Evolutionary conservation across 805 yeast genomes (phyloP).

Genomic region (Candida anglica): DNA sequence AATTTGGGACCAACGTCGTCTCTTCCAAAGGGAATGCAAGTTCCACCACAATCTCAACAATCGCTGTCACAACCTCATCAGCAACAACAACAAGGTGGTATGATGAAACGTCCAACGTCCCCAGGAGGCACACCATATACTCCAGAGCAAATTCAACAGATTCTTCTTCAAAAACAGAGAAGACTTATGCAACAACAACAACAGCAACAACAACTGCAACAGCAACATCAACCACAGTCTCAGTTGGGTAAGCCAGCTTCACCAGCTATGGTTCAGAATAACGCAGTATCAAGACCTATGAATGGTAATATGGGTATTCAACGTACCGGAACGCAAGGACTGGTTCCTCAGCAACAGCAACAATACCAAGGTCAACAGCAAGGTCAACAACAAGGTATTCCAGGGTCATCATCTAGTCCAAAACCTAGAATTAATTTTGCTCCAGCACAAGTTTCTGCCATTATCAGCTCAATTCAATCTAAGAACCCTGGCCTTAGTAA

Average conservation of each 20-base stretch:
- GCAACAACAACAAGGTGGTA: too few species aligned
- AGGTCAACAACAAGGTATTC: slow-evolving; percentile 5
- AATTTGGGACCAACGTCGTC: too few species aligned
- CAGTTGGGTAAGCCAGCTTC: not conserved
- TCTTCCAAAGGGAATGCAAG: too few species aligned
- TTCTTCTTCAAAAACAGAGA: slow-evolving; percentile 51
- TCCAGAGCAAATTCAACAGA: slow-evolving; percentile 56
- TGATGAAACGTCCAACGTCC: slow-evolving; percentile 37
- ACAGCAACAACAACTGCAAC: slow-evolving; percentile 18
- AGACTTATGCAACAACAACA: slow-evolving; percentile 44
- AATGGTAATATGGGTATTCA: too few species aligned
- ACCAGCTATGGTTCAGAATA: not conserved
- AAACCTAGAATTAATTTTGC: slow-evolving; percentile 44
- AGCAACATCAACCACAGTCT: slow-evolving; percentile 10
- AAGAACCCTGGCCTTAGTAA: slow-evolving; percentile 60
- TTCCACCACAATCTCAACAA: too few species aligned
- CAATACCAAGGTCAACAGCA: slow-evolving; percentile 20
- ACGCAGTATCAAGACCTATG: too few species aligned
- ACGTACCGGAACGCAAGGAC: too few species aligned
- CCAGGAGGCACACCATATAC: slow-evolving; percentile 58
- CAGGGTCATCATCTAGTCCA: slow-evolving; percentile 2
- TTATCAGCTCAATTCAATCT: slow-evolving; percentile 60
- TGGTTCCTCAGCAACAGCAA: slow-evolving; percentile 6
- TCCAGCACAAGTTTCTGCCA: slow-evolving; percentile 62
- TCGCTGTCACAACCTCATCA: slow-evolving; percentile 10